phyloP scores from a whole-genome alignment of 768 basidiomycete genomes.

The Phallus indusiatus region DNA sequence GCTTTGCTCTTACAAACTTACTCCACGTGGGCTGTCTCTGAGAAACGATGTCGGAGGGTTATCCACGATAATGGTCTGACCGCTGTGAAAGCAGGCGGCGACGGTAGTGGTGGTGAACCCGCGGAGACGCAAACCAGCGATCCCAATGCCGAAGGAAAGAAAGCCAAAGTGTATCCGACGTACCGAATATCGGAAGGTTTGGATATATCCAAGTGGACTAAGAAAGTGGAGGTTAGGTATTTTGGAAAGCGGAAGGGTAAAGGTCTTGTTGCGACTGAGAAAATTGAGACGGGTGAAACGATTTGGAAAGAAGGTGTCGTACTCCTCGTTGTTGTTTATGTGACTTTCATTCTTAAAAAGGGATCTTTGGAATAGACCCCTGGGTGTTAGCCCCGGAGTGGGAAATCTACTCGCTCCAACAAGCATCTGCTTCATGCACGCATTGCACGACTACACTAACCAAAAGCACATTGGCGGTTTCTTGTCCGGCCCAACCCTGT shows the following conservation, averaged over 20 bases:
- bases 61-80: conserved; percentile 49
- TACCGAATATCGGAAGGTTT: conserved; percentile 57
- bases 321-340: background rate
- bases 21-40: conserved; percentile 71
- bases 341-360: background rate
- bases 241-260: conserved; percentile 72
- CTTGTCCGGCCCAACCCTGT: conserved; percentile 46
- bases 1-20: conserved; percentile 46
- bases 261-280: conserved; percentile 64
- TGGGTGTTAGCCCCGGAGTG: conserved; percentile 76
- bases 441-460: conserved; percentile 63
- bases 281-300: conserved; percentile 60
- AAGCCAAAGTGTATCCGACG: conserved; percentile 37
- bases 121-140: background rate
- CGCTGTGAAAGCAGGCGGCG: background rate
- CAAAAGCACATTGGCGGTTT: conserved; percentile 25
- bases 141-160: conserved; percentile 5
- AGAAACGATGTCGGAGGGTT: conserved; percentile 70
- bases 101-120: background rate
- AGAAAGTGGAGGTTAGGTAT: conserved; percentile 54
- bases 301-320: conserved; percentile 63
- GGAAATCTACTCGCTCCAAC: conserved; percentile 69
- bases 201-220: conserved; percentile 52
- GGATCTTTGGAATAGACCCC: conserved; percentile 38
- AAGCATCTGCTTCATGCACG: conserved; percentile 49